These are phyloP conservation scores for Haplosporangium sp. DNA, from an alignment of 371 early-diverging fungal species.

Conservation along the genomic window DNA sequence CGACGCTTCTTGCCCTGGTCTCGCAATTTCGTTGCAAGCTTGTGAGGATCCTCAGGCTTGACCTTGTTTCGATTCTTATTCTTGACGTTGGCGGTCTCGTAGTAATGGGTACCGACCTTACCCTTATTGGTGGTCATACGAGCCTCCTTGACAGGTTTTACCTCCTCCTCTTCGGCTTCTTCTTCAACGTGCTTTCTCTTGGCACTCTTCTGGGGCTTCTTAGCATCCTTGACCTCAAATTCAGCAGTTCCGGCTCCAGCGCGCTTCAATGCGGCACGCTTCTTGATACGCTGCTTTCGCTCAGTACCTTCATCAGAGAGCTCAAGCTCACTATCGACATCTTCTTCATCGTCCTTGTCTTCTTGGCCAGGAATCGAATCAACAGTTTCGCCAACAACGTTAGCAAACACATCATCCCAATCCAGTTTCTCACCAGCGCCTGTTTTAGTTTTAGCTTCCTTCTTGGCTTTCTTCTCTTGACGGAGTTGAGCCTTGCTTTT, in stretches of 20 bases:
- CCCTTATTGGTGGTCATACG: slow-evolving; percentile 88
- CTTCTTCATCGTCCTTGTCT: slow-evolving; percentile 61
- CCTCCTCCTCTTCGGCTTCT: slow-evolving; percentile 51
- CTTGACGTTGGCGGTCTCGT: slow-evolving; percentile 93
- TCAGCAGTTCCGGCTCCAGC: slow-evolving; percentile 21
- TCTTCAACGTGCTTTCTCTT: slow-evolving; percentile 59
- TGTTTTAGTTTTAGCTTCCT: slow-evolving; percentile 53
- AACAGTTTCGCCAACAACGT: slow-evolving; percentile 81
- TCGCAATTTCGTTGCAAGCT: slow-evolving; percentile 54
- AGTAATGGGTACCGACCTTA: slow-evolving; percentile 89
- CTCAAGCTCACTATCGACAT: slow-evolving; percentile 71
- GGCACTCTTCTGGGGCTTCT: slow-evolving; percentile 51
- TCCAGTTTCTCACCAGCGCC: slow-evolving; percentile 70
- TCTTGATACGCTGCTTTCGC: slow-evolving; percentile 55
- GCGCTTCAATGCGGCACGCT: slow-evolving; percentile 38
- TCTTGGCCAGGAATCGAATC: slow-evolving; percentile 62
- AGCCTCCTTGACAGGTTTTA: slow-evolving; percentile 65
- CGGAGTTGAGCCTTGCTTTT: slow-evolving; percentile 57
- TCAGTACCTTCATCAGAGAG: slow-evolving; percentile 62
- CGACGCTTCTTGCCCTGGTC: slow-evolving; percentile 58
- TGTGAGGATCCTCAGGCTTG: slow-evolving; percentile 72
- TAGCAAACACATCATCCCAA: slow-evolving; percentile 92
- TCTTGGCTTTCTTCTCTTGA: slow-evolving; percentile 50
- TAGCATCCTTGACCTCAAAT: slow-evolving; percentile 45
- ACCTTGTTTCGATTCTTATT: slow-evolving; percentile 87